Evolutionary conservation across 2,329 filamentous ascomycete genomes (phyloP).

Genomic region (Thermoascus crustaceus): DNA sequence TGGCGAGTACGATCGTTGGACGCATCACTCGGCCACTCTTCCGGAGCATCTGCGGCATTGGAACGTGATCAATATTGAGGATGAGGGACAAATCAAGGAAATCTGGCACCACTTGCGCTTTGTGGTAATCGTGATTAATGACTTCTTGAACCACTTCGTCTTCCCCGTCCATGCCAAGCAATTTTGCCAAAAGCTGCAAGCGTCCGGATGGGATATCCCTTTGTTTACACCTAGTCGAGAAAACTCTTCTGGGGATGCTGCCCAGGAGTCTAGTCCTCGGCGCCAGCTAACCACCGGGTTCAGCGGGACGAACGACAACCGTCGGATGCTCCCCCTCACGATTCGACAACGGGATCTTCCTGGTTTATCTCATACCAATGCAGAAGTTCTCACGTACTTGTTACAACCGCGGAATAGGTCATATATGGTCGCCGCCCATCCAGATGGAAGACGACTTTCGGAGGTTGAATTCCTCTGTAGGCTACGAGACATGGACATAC

Average conservation of each 20-base stretch:
- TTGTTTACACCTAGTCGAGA: too few relatives aligned
- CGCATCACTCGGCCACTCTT: constrained; percentile 31
- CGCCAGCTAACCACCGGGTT: constrained; percentile 69
- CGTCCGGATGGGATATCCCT: constrained; percentile 61
- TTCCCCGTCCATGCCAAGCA: constrained; percentile 59
- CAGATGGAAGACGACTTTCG: constrained; percentile 29
- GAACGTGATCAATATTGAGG: constrained; percentile 53
- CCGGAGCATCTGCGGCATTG: constrained; percentile 44
- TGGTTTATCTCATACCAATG: constrained; percentile 52
- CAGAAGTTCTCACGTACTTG: constrained; percentile 53
- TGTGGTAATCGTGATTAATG: constrained; percentile 47
- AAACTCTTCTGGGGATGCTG: too few relatives aligned
- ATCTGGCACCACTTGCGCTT: constrained; percentile 46
- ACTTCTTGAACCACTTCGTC: constrained; percentile 56
- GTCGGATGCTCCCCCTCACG: constrained; percentile 51
- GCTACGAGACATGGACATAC: constrained; percentile 34
- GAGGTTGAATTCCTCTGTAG: constrained; percentile 40
- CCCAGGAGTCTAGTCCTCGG: too few relatives aligned
- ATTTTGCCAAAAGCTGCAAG: constrained; percentile 55
- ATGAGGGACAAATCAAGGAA: constrained; percentile 42
- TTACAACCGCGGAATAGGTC: constrained; percentile 44
- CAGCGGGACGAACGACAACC: constrained; percentile 62
- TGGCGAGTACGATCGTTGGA: constrained; percentile 48
- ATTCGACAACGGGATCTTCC: constrained; percentile 55
- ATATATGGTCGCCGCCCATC: constrained; percentile 34